These are phyloP conservation scores for Sugiyamaella castrensis DNA, from an alignment of 1,139 yeast genomes.

Conservation along the genomic window DNA sequence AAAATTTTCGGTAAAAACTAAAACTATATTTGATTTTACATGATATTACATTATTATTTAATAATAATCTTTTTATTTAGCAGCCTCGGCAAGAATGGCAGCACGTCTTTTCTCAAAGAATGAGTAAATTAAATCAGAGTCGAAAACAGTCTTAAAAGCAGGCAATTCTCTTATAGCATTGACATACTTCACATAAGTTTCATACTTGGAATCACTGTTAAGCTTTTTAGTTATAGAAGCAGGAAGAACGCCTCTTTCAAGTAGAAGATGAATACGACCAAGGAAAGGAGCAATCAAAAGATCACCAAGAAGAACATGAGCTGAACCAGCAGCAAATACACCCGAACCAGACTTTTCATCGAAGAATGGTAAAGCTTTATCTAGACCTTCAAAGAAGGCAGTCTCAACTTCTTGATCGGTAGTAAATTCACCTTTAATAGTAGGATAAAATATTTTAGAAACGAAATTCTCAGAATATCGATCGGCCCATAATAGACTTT, in stretches of 20 bases:
- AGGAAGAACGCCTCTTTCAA: conserved; percentile 15
- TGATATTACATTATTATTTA: too few relatives aligned
- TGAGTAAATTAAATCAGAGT: background rate
- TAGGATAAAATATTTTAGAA: background rate
- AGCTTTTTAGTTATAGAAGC: conserved; percentile 9
- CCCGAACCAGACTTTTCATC: conserved; percentile 14
- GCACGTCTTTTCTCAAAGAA: conserved; percentile 1
- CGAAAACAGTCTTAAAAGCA: conserved; percentile 14
- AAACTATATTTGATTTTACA: too few relatives aligned
- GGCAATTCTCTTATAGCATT: conserved; percentile 8
- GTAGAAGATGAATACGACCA: conserved; percentile 13
- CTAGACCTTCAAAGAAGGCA: conserved; percentile 15
- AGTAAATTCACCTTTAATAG: conserved; percentile 11
- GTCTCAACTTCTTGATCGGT: conserved; percentile 7
- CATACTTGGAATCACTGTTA: conserved; percentile 14
- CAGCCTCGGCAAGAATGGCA: background rate
- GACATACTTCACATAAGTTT: conserved; percentile 15
- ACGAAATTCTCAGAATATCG: conserved; percentile 23
- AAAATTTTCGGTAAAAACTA: too few relatives aligned
- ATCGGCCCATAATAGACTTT: conserved; percentile 26
- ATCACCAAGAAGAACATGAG: conserved; percentile 14
- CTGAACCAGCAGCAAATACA: conserved; percentile 16
- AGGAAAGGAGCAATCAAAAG: conserved; percentile 16
- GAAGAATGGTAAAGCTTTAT: conserved; percentile 14
- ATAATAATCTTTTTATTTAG: too few relatives aligned